Conservation (phyloP, 768 basidiomycete species). For the Imleria badia region DNA sequence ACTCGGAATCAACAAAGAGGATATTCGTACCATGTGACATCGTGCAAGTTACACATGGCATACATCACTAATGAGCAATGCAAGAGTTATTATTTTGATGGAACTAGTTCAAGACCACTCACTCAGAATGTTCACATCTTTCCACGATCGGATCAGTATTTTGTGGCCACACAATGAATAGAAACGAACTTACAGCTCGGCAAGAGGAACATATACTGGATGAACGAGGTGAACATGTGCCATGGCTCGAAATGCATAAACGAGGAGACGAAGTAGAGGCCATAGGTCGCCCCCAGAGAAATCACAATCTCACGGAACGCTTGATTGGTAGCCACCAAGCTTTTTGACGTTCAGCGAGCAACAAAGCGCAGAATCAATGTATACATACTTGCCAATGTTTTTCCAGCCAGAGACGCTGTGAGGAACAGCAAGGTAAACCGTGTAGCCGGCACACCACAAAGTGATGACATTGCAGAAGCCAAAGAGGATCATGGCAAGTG, state of each 20-base stretch:
- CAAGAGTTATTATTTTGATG: not conserved
- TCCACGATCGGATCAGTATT: conserved; percentile 8
- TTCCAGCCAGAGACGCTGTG: conserved; percentile 76
- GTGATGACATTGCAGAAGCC: conserved; percentile 77
- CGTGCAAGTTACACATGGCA: conserved; percentile 90
- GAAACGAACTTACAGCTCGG: conserved; percentile 56
- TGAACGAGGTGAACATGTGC: conserved; percentile 95
- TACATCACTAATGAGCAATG: conserved; percentile 67
- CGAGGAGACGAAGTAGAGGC: conserved; percentile 83
- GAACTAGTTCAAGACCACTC: conserved; percentile 18
- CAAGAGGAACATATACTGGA: conserved; percentile 89
- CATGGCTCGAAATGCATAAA: conserved; percentile 92
- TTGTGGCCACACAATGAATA: not conserved
- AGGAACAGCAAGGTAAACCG: conserved; percentile 82
- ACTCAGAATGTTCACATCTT: conserved; percentile 81
- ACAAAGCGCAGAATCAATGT: not conserved
- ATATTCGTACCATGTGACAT: conserved; percentile 66
- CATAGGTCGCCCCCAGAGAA: conserved; percentile 73
- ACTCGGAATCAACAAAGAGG: not conserved
- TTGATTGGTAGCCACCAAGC: conserved; percentile 60
- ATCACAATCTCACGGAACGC: conserved; percentile 85
- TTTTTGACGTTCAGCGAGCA: conserved; percentile 33
- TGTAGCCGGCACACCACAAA: conserved; percentile 88
- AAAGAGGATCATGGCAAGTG: conserved; percentile 71
- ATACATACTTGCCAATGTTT: conserved; percentile 62